Percentiles rank a stretch among this genome's conserved stretches.
Conservation (phyloP, 2,329 filamentous ascomycete genomes). For the Stachybotrys chlorohalonatus region DNA sequence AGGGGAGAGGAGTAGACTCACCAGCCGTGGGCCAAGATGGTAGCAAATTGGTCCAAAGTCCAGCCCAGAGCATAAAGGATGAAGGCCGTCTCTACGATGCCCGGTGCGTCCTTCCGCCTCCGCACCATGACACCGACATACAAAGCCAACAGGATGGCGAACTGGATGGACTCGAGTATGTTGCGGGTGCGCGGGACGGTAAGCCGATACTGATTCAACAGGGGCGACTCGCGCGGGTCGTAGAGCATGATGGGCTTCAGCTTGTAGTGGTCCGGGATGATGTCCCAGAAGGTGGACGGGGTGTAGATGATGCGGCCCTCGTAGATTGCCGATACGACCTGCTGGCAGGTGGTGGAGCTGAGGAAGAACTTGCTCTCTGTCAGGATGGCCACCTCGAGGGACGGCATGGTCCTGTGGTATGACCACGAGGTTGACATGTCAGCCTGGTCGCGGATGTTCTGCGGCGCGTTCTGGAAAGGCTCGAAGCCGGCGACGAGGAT, state of each 20-base stretch:
- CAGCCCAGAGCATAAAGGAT: slow-evolving; percentile 68
- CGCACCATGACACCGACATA: slow-evolving; percentile 67
- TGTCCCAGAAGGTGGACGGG: slow-evolving; percentile 71
- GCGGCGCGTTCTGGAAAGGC: slow-evolving; percentile 74
- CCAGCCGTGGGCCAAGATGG: slow-evolving; percentile 66
- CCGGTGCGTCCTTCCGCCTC: slow-evolving; percentile 49
- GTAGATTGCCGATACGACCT: slow-evolving; percentile 76
- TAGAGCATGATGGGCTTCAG: slow-evolving; percentile 74
- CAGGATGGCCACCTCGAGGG: slow-evolving; percentile 74
- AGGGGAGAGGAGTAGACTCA: slow-evolving; percentile 15
- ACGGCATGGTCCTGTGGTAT: slow-evolving; percentile 55
- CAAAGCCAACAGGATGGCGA: slow-evolving; percentile 56
- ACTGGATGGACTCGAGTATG: slow-evolving; percentile 66
- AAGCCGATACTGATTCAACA: slow-evolving; percentile 78
- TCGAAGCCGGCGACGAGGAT: slow-evolving; percentile 78
- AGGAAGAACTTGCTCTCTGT: slow-evolving; percentile 74
- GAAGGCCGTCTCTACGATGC: slow-evolving; percentile 56
- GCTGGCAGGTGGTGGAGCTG: slow-evolving; percentile 68
- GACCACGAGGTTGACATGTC: slow-evolving; percentile 38
- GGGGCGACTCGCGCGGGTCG: slow-evolving; percentile 63
- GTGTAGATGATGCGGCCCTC: slow-evolving; percentile 74
- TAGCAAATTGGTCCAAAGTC: slow-evolving; percentile 69
- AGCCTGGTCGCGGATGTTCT: slow-evolving; percentile 52
- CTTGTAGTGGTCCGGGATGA: slow-evolving; percentile 81
- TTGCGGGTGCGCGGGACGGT: slow-evolving; percentile 74